A percentile compares a stretch with the other conserved stretches of the same genome.
These are phyloP conservation scores for Artomyces pyxidatus DNA, from an alignment of 768 basidiomycete species.

Conservation along the genomic window DNA sequence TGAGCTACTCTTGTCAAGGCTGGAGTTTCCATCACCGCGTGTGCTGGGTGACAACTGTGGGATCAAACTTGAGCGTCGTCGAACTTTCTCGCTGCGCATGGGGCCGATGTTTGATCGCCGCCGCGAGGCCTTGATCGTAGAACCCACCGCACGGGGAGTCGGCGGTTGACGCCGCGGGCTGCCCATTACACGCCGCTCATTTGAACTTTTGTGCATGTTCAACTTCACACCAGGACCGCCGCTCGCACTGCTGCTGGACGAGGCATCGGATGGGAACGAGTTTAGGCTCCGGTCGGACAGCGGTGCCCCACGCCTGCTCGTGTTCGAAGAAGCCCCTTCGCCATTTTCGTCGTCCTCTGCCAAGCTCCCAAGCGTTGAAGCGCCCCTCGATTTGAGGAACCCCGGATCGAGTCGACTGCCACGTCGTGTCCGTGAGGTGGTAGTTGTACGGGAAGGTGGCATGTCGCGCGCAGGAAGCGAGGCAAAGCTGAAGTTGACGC, in stretches of 20 bases:
- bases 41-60: slow-evolving; percentile 47
- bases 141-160: slow-evolving; percentile 30
- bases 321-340: slow-evolving; percentile 20
- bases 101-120: slow-evolving; percentile 72
- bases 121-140: slow-evolving; percentile 33
- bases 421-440: slow-evolving; percentile 23
- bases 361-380: slow-evolving; percentile 49
- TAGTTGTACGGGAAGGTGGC: slow-evolving; percentile 5
- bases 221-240: slow-evolving; percentile 11
- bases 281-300: slow-evolving; percentile 68
- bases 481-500: slow-evolving; percentile 48
- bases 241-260: slow-evolving; percentile 21
- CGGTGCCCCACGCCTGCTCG: slow-evolving; percentile 24
- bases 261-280: slow-evolving; percentile 28
- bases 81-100: slow-evolving; percentile 61
- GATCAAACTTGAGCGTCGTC: slow-evolving; percentile 76
- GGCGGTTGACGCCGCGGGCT: slow-evolving; percentile 45
- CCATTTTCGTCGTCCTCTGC: slow-evolving; percentile 63
- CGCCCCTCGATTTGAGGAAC: slow-evolving; percentile 52
- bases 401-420: slow-evolving; percentile 62
- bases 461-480: slow-evolving; percentile 20
- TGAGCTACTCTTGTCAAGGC: slow-evolving; percentile 11
- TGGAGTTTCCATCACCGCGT: slow-evolving; percentile 1
- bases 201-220: slow-evolving; percentile 27
- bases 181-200: slow-evolving; percentile 29